These are phyloP conservation scores for Rhizopogon rudus DNA, from an alignment of 768 basidiomycete species.

Conservation along the genomic window DNA sequence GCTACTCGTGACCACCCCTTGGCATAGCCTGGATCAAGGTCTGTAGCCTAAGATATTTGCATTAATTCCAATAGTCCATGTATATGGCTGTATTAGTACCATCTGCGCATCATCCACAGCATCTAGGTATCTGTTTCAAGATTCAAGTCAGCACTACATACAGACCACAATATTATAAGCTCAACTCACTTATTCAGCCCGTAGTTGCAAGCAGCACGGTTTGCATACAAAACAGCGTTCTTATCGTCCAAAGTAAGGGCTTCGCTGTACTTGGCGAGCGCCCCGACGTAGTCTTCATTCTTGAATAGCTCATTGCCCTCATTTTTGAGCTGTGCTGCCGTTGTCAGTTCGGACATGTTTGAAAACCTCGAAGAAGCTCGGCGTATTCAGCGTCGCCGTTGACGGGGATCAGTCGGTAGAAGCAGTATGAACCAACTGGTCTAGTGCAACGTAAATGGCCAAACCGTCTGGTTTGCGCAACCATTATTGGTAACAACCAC, in stretches of 20 bases:
- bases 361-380: too few species aligned
- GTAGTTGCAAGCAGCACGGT: constrained; percentile 37
- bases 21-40: constrained; percentile 34
- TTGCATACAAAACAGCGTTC: constrained; percentile 41
- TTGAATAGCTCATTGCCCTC: constrained; percentile 37
- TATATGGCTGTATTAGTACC: neutral
- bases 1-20: constrained; percentile 40
- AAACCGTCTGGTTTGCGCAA: too few species aligned
- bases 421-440: too few species aligned
- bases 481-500: too few species aligned
- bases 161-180: too few species aligned
- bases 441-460: too few species aligned
- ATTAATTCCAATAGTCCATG: neutral
- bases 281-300: constrained; percentile 28
- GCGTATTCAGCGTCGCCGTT: neutral
- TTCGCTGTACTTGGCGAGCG: constrained; percentile 35
- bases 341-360: neutral
- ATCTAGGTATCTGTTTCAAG: neutral
- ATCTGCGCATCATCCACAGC: neutral
- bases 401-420: neutral
- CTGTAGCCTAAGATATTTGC: constrained; percentile 25
- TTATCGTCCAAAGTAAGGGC: constrained; percentile 34
- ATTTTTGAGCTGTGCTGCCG: constrained; percentile 25
- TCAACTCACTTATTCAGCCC: constrained; percentile 29
- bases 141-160: neutral